Evolutionary conservation across 2,329 filamentous ascomycete species (phyloP).

Genomic region (Xylaria multiplex): DNA sequence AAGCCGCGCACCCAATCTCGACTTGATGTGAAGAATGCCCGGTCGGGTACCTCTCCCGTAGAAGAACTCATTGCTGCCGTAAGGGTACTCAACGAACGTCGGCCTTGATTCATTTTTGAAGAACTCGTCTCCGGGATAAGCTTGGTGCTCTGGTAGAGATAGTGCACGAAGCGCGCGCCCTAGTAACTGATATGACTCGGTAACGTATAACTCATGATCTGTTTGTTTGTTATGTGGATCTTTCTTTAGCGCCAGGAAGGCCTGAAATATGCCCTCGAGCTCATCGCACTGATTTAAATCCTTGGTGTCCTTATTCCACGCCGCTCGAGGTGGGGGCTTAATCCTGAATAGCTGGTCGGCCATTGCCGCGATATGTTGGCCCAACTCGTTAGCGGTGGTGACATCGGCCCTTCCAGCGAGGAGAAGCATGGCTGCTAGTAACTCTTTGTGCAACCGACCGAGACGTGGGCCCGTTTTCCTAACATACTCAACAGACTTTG

Average conservation of each 20-base stretch:
- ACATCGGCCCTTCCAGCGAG: constrained; percentile 1
- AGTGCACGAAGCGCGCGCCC: neutral
- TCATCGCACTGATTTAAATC: constrained; percentile 9
- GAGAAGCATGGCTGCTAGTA: neutral
- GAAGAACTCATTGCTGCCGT: constrained; percentile 16
- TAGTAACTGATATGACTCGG: neutral
- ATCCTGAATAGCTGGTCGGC: neutral
- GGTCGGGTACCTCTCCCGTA: constrained; percentile 17
- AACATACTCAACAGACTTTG: neutral
- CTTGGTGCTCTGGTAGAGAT: neutral
- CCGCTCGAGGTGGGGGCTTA: neutral
- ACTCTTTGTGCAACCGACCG: constrained; percentile 10
- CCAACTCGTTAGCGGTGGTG: neutral
- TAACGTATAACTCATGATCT: constrained; percentile 8
- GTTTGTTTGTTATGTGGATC: neutral
- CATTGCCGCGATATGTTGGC: constrained; percentile 11
- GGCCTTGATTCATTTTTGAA: constrained; percentile 26
- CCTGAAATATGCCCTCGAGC: constrained; percentile 9
- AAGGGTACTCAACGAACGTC: constrained; percentile 23
- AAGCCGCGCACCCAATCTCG: constrained; percentile 6
- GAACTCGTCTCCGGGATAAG: neutral
- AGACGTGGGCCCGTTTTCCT: neutral
- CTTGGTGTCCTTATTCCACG: constrained; percentile 10
- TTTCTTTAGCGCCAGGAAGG: constrained; percentile 6
- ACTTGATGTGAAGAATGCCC: constrained; percentile 19